Conservation (phyloP, 305 asterid species). For the Fraxinus latifolia region DNA sequence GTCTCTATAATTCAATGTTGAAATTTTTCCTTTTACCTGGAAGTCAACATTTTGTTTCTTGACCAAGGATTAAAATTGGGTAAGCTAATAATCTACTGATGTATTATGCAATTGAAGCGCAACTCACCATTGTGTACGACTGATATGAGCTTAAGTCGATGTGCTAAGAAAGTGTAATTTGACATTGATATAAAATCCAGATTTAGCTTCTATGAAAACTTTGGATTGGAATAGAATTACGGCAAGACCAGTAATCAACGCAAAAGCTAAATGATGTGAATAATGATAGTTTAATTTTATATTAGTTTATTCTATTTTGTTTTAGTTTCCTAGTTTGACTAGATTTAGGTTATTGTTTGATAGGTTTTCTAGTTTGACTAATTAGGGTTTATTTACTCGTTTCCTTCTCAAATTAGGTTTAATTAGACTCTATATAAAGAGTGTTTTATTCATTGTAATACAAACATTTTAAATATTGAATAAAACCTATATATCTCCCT, state of each 20-base stretch:
- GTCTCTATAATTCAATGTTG: conserved; percentile 6
- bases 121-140: not conserved
- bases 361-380: not conserved
- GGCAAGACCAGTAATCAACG: conserved; percentile 2
- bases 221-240: conserved; percentile 4
- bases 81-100: not conserved
- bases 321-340: not conserved
- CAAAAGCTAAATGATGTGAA: not conserved
- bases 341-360: not conserved
- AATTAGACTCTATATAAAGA: not conserved
- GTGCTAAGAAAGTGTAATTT: not conserved
- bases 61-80: not conserved
- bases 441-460: not conserved
- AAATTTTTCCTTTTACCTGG: not conserved
- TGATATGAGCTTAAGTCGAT: not conserved
- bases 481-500: not conserved
- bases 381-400: not conserved
- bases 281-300: not conserved
- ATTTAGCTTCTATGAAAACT: not conserved
- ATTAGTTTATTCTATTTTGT: not conserved
- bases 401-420: not conserved
- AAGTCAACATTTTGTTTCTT: conserved; percentile 7
- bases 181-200: not conserved
- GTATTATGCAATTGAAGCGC: conserved; percentile 5
- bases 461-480: not conserved